Evolutionary conservation across 805 yeast species (phyloP).

Genomic region (Saccharomycopsis fodiens): DNA sequence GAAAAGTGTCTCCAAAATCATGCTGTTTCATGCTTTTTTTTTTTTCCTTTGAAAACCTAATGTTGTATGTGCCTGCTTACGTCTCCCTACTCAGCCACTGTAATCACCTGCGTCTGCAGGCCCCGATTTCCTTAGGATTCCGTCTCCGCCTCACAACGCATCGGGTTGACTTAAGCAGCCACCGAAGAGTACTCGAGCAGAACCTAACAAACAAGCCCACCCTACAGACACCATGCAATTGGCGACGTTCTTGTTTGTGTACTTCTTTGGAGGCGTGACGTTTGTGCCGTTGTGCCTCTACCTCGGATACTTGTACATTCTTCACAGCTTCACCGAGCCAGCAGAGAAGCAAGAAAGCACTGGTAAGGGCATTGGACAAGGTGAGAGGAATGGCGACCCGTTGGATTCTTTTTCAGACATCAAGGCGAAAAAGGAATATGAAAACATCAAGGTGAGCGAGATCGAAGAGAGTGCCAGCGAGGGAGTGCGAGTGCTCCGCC

Average conservation of each 20-base stretch:
- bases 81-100: no score
- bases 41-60: no score
- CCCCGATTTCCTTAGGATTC: no score
- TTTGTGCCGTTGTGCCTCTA: constrained; percentile 52
- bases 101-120: no score
- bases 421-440: constrained; percentile 25
- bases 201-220: no score
- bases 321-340: constrained; percentile 30
- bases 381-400: constrained; percentile 24
- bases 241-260: constrained; percentile 35
- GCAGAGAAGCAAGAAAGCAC: constrained; percentile 22
- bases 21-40: no score
- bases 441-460: constrained; percentile 49
- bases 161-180: no score
- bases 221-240: constrained; percentile 16
- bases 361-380: constrained; percentile 23
- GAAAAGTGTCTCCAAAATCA: no score
- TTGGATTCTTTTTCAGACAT: constrained; percentile 20
- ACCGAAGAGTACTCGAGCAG: no score
- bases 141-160: no score
- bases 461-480: constrained; percentile 51
- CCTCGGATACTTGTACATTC: constrained; percentile 32
- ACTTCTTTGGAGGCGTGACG: constrained; percentile 75
- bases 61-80: no score
- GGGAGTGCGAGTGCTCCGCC: constrained; percentile 56